Evolutionary conservation across 208 protist species (phyloP).

Genomic region (Leishmania lainsoni): DNA sequence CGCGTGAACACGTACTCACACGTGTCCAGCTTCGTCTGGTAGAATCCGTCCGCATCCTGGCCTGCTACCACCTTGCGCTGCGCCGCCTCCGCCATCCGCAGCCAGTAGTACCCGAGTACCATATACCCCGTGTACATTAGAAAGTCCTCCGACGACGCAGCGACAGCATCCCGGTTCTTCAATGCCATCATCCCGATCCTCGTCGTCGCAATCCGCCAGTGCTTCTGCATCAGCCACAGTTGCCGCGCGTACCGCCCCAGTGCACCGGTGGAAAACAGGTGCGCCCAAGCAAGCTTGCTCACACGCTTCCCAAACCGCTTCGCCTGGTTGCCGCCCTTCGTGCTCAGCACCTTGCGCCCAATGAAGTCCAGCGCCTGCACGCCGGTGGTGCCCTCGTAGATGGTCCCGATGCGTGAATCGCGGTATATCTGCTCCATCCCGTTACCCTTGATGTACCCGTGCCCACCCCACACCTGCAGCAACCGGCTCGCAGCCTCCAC

Average conservation of each 20-base stretch:
- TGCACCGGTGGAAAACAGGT: slow-evolving; percentile 44
- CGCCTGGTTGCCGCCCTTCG: slow-evolving; percentile 52
- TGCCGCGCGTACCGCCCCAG: slow-evolving; percentile 42
- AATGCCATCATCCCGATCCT: slow-evolving; percentile 51
- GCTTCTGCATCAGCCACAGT: slow-evolving; percentile 68
- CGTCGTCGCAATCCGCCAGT: slow-evolving; percentile 59
- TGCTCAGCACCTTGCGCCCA: slow-evolving; percentile 75
- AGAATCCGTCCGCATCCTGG: slow-evolving; percentile 76
- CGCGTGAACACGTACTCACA: slow-evolving; percentile 76
- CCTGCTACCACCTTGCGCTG: slow-evolving; percentile 56
- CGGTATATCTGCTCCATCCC: slow-evolving; percentile 84
- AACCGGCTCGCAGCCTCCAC: slow-evolving; percentile 66
- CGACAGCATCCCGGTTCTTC: slow-evolving; percentile 51
- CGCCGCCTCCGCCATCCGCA: slow-evolving; percentile 79
- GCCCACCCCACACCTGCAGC: slow-evolving; percentile 76
- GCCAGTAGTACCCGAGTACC: slow-evolving; percentile 83
- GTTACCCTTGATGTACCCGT: slow-evolving; percentile 85
- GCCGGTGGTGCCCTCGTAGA: slow-evolving; percentile 87
- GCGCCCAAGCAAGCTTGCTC: slow-evolving; percentile 33
- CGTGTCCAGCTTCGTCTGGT: slow-evolving; percentile 83
- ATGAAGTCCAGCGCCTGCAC: slow-evolving; percentile 91
- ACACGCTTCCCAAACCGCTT: slow-evolving; percentile 44
- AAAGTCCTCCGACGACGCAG: slow-evolving; percentile 66
- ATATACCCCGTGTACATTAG: slow-evolving; percentile 87
- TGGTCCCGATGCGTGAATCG: slow-evolving; percentile 68